Evolutionary conservation across 108 stramenopile species (phyloP).

Genomic region (Parietichytrium sp.): DNA sequence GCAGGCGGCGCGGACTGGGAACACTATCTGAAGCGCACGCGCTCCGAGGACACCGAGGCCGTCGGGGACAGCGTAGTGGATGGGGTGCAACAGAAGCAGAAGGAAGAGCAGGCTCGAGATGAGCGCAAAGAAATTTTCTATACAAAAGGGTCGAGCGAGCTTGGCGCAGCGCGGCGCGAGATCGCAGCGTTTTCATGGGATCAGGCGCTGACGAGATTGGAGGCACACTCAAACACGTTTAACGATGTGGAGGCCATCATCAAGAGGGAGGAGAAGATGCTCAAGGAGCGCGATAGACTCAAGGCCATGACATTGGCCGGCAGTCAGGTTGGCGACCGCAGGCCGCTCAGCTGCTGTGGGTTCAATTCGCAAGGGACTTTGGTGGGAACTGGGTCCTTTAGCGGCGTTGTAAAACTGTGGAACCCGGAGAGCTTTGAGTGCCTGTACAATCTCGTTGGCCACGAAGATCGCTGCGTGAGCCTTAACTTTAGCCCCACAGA

Average conservation of each 20-base stretch:
- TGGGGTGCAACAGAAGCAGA: background rate
- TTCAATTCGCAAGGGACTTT: slow-evolving; percentile 54
- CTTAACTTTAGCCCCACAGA: slow-evolving; percentile 45
- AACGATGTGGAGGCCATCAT: background rate
- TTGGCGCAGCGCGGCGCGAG: slow-evolving; percentile 71
- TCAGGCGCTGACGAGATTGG: slow-evolving; percentile 68
- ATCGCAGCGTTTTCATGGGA: slow-evolving; percentile 74
- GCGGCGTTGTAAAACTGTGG: slow-evolving; percentile 84
- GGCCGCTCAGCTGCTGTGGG: slow-evolving; percentile 42
- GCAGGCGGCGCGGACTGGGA: background rate
- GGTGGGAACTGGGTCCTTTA: slow-evolving; percentile 85
- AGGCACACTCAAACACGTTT: slow-evolving; percentile 65
- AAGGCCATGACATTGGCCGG: slow-evolving; percentile 42
- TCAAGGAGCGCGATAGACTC: slow-evolving; percentile 8
- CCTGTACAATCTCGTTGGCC: slow-evolving; percentile 66
- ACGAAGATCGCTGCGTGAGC: slow-evolving; percentile 70
- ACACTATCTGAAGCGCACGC: background rate
- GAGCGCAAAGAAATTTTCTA: slow-evolving; percentile 73
- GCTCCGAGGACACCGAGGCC: slow-evolving; percentile 52
- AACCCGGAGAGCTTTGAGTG: slow-evolving; percentile 64
- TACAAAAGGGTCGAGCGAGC: slow-evolving; percentile 71
- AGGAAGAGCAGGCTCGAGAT: slow-evolving; percentile 1
- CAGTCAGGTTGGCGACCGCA: slow-evolving; percentile 55
- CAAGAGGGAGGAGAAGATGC: slow-evolving; percentile 4
- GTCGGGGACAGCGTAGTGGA: slow-evolving; percentile 41